Base-by-base conservation (phyloP, 495 filamentous ascomycete genomes). In the Lentithecium fluviatile region DNA sequence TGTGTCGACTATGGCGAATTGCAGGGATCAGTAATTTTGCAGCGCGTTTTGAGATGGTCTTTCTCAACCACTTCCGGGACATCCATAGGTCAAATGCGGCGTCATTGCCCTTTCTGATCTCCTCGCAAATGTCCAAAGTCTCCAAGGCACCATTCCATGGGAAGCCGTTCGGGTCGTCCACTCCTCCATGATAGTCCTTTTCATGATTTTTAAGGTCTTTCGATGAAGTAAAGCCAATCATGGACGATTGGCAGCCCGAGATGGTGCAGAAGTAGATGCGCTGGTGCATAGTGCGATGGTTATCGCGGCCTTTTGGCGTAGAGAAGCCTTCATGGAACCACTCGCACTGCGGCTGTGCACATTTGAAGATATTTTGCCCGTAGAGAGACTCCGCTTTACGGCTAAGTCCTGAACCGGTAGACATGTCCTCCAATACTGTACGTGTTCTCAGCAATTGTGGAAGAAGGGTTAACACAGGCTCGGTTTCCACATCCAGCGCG, bases 251-350 rank as follows among this genome's bases (percentile, higher is more conserved):
- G 29, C 29, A 32, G 29, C 29, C 29, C 29, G 29, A 10, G 10
- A 32, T 10, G 3, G 29, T 4, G 29, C 29, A 32, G 3, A 32
- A 32, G 10, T 32, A 32, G 3, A 32, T 32, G 10, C 29, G 29
- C 29, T 32, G 4, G 10, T 32, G 29, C 10, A 4, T 3, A 4
- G 29, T 10, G 10, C 3, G 29, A 32, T 32, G 50, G 7, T 37
- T 36, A 32, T 53, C 50, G 50, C 50, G 50, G 32, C 0, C 20
- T 19, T 53, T 15, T 53, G 8, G 25, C 20, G 50, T 37, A 24
- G 50, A 23, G 20, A 53, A 53, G 50, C 50, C 50, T 12, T 38
- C 17, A 53, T 53, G 50, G 50, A 53, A 53, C 26, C 13, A 53
- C 37, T 53, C 50, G 23, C 50, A 53, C 6, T 17, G 50, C 6